Evolutionary conservation across 495 filamentous ascomycete species (phyloP).

Genomic region (Penicillium lagena): DNA sequence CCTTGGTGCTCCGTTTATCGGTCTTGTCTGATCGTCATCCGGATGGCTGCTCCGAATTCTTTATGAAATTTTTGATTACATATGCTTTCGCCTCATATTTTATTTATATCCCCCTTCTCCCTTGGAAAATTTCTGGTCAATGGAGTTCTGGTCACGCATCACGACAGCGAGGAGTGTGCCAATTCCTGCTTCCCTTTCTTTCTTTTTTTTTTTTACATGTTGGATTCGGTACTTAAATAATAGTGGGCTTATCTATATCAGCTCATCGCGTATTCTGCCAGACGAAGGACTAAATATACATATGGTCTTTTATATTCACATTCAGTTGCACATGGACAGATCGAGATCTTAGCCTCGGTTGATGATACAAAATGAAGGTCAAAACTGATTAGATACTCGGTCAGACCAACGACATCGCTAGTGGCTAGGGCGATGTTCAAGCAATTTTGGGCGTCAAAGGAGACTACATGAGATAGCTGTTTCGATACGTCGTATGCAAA

Average conservation of each 20-base stretch:
- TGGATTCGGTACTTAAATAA: slow-evolving; percentile 1
- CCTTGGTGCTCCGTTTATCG: slow-evolving; percentile 1
- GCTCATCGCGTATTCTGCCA: too few relatives aligned
- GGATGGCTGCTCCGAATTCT: background rate
- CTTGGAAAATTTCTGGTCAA: background rate
- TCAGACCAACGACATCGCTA: too few relatives aligned
- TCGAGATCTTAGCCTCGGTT: too few relatives aligned
- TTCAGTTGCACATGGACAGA: too few relatives aligned
- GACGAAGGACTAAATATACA: too few relatives aligned
- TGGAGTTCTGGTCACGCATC: slow-evolving; percentile 10
- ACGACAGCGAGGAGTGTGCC: slow-evolving; percentile 18
- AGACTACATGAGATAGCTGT: too few relatives aligned
- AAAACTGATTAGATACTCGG: too few relatives aligned
- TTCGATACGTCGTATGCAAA: too few relatives aligned
- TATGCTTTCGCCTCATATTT: slow-evolving; percentile 3
- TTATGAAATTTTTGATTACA: background rate
- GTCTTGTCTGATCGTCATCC: slow-evolving; percentile 1
- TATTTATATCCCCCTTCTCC: slow-evolving; percentile 1
- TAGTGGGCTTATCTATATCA: slow-evolving; percentile 3
- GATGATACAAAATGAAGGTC: too few relatives aligned
- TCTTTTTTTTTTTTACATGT: slow-evolving; percentile 5
- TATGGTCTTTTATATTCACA: too few relatives aligned
- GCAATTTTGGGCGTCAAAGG: too few relatives aligned
- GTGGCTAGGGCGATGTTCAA: too few relatives aligned
- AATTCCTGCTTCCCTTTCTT: background rate